Evolutionary conservation across 495 filamentous ascomycete genomes (phyloP), one percentile per base, ranked within the genome.

Genomic region (Hypomontagnella submonticulosa): DNA sequence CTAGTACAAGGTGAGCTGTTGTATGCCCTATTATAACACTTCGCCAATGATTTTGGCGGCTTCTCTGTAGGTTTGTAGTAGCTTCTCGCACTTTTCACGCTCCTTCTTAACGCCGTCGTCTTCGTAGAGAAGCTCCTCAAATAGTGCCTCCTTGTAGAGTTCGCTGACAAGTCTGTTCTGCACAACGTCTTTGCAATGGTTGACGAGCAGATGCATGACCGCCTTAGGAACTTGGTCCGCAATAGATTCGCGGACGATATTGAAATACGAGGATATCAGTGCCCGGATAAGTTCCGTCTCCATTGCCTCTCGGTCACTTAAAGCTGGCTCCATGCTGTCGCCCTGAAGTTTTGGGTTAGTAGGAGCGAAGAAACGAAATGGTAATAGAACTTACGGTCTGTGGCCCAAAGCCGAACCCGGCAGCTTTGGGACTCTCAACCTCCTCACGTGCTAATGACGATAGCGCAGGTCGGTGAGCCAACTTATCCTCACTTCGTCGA

Each of bases 161-260:
- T 97, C 91, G 71, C 90, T 97, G 37, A 99, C 95, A 9, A 99
- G 86, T 36, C 95, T 85, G 75, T 99, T 99, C 76, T 99, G 95
- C 30, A 99, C 92, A 4, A 91, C 93, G 63, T 99, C 95, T 75
- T 97, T 99, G 76, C 91, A 95, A 79, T 96, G 91, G 77, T 99
- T 98, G 67, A 99, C 95, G 43, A 99, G 87, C 9, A 99, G 88
- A 72, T 99, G 95, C 95, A 99, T 99, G 69, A 99, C 90, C 1
- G 95, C 95, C 79, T 99, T 99, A 46, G 95, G 95, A 15, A 99
- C 96, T 76, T 98, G 94, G 71, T 99, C 95, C 19, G 94, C 94
- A 67, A 97, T 97, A 36, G 91, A 92, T 73, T 99, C 95, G 52
- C 95, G 90, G 9, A 99, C 95, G 66, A 99, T 99, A 71, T 96